Conservation (phyloP, 2,329 filamentous ascomycete species). For the Penicillium sp. region DNA sequence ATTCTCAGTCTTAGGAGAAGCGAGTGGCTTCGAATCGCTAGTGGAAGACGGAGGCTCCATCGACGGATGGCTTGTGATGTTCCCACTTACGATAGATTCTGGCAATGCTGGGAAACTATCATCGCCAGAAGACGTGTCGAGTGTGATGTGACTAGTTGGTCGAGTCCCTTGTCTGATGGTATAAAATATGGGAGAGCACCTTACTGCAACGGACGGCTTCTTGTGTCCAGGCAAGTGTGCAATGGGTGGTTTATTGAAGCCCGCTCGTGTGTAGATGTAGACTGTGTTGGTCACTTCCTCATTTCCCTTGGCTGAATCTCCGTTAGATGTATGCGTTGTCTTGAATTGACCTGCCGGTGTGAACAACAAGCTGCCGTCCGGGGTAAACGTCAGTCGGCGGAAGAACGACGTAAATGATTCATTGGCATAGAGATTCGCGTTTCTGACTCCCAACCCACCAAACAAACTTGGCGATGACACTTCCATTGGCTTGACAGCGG, state of each 20-base stretch:
- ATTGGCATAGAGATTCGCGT: conserved; percentile 89
- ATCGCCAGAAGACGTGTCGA: conserved; percentile 86
- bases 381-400: conserved; percentile 85
- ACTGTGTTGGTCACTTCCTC: conserved; percentile 96
- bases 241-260: conserved; percentile 93
- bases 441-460: conserved; percentile 65
- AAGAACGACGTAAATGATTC: conserved; percentile 98
- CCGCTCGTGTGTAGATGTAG: conserved; percentile 94
- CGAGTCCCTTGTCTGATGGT: conserved; percentile 66
- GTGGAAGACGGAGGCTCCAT: conserved; percentile 68
- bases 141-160: conserved; percentile 80
- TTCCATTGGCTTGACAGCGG: conserved; percentile 91
- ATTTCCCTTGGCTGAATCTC: conserved; percentile 64
- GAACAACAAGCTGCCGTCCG: conserved; percentile 87
- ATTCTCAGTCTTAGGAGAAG: conserved; percentile 48
- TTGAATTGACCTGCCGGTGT: conserved; percentile 96
- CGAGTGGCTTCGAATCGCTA: conserved; percentile 52
- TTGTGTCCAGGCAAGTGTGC: conserved; percentile 95
- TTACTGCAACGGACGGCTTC: conserved; percentile 93
- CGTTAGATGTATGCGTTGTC: conserved; percentile 64
- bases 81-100: conserved; percentile 66
- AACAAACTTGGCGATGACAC: conserved; percentile 72
- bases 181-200: conserved; percentile 88
- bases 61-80: conserved; percentile 38
- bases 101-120: conserved; percentile 79